A percentile compares a stretch with the other conserved stretches of the same genome.
Conservation (phyloP, 208 protist genomes). For the Wallacemonas sp. region DNA sequence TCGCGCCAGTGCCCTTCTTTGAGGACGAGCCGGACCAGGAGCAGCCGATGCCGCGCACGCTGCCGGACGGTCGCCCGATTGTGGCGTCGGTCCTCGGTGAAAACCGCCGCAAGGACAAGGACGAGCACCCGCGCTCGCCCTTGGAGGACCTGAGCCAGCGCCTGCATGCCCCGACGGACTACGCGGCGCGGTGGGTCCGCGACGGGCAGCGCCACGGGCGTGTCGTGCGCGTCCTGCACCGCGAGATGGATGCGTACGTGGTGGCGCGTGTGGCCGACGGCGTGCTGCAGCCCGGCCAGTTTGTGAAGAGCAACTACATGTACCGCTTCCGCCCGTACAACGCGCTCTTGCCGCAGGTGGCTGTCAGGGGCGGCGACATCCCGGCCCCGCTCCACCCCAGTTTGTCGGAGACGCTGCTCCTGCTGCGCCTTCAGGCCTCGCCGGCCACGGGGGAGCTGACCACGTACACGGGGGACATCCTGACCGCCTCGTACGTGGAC, state of each 20-base stretch:
- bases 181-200: constrained; percentile 33
- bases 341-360: constrained; percentile 55
- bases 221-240: constrained; percentile 53
- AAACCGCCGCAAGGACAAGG: background rate
- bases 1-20: too few relatives aligned
- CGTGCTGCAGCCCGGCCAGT: constrained; percentile 34
- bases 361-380: constrained; percentile 67
- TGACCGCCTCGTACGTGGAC: constrained; percentile 25
- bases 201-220: constrained; percentile 32
- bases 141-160: constrained; percentile 33
- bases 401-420: constrained; percentile 45
- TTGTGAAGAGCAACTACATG: constrained; percentile 41
- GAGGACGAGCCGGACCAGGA: constrained; percentile 1
- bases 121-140: constrained; percentile 1
- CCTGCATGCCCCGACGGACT: constrained; percentile 30
- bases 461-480: constrained; percentile 26
- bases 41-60: constrained; percentile 25
- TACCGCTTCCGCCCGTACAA: constrained; percentile 75
- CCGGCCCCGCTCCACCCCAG: constrained; percentile 30
- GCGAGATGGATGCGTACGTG: constrained; percentile 35
- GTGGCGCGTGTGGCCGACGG: constrained; percentile 45
- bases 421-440: constrained; percentile 34
- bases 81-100: constrained; percentile 37
- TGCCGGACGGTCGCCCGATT: constrained; percentile 60
- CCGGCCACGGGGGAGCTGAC: constrained; percentile 17